phyloP scores from a whole-genome alignment of 495 filamentous ascomycete genomes.

The Hypoxylon intermedium region DNA sequence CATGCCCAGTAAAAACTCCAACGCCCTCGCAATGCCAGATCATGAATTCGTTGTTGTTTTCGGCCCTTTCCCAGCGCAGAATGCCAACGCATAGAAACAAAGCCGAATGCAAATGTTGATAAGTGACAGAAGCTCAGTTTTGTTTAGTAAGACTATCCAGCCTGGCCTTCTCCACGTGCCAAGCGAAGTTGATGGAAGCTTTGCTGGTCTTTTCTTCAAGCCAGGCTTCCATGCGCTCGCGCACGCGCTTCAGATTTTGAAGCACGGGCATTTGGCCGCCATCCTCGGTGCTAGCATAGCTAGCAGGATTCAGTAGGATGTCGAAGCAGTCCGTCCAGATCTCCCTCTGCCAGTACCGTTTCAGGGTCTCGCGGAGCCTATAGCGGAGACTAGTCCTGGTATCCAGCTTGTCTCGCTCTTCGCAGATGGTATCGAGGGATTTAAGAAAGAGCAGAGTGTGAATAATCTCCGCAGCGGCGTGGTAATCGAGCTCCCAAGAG shows the following conservation, averaged over 20 bases:
- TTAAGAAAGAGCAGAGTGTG: slow-evolving; percentile 90
- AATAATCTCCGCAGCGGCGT: slow-evolving; percentile 84
- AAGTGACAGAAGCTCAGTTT: too few species aligned
- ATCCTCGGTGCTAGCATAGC: slow-evolving; percentile 66
- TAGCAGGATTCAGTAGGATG: slow-evolving; percentile 80
- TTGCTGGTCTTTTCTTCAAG: slow-evolving; percentile 66
- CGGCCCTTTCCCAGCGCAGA: too few species aligned
- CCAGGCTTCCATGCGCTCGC: slow-evolving; percentile 86
- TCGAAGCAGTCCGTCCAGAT: slow-evolving; percentile 88
- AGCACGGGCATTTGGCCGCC: slow-evolving; percentile 68
- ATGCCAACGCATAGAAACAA: too few species aligned
- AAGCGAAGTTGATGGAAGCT: too few species aligned
- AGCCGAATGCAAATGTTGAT: too few species aligned
- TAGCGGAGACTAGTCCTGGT: slow-evolving; percentile 63
- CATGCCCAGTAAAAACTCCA: too few species aligned
- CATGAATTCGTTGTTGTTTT: too few species aligned
- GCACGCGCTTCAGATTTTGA: slow-evolving; percentile 66
- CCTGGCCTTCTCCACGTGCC: too few species aligned
- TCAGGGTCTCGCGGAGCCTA: slow-evolving; percentile 75
- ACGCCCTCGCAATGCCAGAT: too few species aligned
- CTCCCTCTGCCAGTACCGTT: slow-evolving; percentile 94
- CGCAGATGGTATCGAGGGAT: slow-evolving; percentile 83
- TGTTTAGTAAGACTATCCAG: too few species aligned
- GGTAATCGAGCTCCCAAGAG: slow-evolving; percentile 94
- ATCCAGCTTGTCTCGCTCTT: slow-evolving; percentile 55